phyloP scores from a whole-genome alignment of 2,329 filamentous ascomycete genomes.

The Talaromyces marneffei region DNA sequence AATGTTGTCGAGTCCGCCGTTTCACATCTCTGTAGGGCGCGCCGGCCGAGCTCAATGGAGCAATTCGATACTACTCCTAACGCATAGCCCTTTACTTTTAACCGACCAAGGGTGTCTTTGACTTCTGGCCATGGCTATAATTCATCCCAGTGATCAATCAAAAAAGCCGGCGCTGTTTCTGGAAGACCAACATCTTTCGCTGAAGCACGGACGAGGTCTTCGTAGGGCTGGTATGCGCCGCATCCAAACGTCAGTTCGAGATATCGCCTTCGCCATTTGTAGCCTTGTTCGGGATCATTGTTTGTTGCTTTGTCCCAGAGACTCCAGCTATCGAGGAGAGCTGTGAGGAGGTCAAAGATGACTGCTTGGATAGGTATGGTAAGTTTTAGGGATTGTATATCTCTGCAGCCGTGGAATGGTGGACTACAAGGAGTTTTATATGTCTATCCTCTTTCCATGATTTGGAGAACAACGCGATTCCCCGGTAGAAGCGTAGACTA shows the following conservation, averaged over 20 bases:
- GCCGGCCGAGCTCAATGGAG: slow-evolving; percentile 27
- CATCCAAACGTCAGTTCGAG: slow-evolving; percentile 35
- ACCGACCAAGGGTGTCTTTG: slow-evolving; percentile 15
- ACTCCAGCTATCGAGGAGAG: slow-evolving; percentile 37
- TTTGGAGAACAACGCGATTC: background rate
- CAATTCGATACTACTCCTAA: slow-evolving; percentile 39
- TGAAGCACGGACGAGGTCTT: slow-evolving; percentile 25
- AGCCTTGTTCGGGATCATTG: slow-evolving; percentile 17
- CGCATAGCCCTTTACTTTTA: slow-evolving; percentile 26
- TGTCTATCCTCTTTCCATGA: background rate
- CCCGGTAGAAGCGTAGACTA: background rate
- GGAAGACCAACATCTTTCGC: slow-evolving; percentile 24
- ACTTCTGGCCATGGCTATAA: slow-evolving; percentile 24
- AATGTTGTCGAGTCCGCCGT: slow-evolving; percentile 19
- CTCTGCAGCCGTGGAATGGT: background rate
- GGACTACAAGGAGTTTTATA: background rate
- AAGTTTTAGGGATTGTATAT: background rate
- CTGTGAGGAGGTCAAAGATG: slow-evolving; percentile 40
- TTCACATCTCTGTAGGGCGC: slow-evolving; percentile 13
- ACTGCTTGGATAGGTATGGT: slow-evolving; percentile 22
- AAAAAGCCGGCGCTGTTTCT: slow-evolving; percentile 21
- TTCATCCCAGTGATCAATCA: slow-evolving; percentile 25
- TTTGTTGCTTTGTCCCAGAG: slow-evolving; percentile 28
- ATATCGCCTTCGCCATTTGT: slow-evolving; percentile 34
- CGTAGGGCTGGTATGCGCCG: slow-evolving; percentile 27